Evolutionary conservation across 202 grass and related monocot genomes (phyloP).

Genomic region (Miscanthus sacchariflorus): DNA sequence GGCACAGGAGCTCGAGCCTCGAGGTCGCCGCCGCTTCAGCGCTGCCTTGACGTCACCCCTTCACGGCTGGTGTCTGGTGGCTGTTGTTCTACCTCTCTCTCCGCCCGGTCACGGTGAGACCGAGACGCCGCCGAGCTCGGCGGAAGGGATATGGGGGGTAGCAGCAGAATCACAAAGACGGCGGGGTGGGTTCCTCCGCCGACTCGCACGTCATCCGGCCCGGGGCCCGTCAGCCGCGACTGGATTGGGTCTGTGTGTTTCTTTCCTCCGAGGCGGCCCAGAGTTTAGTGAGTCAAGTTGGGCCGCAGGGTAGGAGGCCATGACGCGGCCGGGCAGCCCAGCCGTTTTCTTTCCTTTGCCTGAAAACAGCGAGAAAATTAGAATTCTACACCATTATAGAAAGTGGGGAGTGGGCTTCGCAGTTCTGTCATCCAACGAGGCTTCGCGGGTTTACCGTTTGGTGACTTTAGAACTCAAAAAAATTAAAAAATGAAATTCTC

Average conservation of each 20-base stretch:
- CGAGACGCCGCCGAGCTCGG: conserved; percentile 18
- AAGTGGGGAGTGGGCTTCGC: no score
- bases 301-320: neutral
- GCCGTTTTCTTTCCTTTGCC: no score
- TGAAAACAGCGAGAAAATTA: no score
- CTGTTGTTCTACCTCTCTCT: neutral
- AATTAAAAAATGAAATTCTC: no score
- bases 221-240: neutral
- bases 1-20: neutral
- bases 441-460: no score
- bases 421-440: no score
- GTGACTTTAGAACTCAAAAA: no score
- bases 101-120: neutral
- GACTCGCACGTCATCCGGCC: neutral
- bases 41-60: neutral
- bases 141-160: neutral
- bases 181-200: no score
- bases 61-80: neutral
- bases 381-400: no score
- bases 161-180: neutral
- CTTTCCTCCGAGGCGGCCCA: neutral
- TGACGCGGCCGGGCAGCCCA: no score
- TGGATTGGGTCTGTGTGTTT: neutral
- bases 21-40: neutral
- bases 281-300: neutral